phyloP scores from a whole-genome alignment of 768 basidiomycete genomes.

The Pleurotus giganteus region DNA sequence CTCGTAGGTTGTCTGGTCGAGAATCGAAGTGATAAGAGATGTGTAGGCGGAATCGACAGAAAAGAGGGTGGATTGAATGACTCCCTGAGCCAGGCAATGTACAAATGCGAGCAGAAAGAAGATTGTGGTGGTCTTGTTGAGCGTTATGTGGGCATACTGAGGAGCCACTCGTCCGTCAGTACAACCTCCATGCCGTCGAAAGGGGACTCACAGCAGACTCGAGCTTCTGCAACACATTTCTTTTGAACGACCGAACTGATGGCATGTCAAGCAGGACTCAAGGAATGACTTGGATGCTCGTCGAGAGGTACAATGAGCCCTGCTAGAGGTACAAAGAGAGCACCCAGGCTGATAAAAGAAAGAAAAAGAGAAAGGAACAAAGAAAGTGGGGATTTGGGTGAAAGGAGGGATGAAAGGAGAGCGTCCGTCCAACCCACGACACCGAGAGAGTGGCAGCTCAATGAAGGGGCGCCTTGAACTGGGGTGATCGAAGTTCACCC shows the following conservation, averaged over 20 bases:
- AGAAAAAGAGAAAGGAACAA: conserved; percentile 1
- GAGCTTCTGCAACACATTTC: not conserved
- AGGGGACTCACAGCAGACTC: not conserved
- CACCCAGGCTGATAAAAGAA: conserved; percentile 2
- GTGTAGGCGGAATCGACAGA: conserved; percentile 41
- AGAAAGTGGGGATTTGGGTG: not conserved
- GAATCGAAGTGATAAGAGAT: conserved; percentile 28
- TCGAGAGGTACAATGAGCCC: too few species aligned
- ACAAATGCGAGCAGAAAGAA: conserved; percentile 53
- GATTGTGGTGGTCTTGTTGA: conserved; percentile 35
- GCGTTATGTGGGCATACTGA: conserved; percentile 37
- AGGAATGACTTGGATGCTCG: not conserved
- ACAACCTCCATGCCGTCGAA: not conserved
- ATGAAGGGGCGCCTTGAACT: too few species aligned
- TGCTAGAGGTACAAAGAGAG: not conserved
- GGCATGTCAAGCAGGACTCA: not conserved
- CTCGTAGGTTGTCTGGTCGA: conserved; percentile 24
- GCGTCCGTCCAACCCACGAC: too few species aligned
- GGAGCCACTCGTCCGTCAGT: not conserved
- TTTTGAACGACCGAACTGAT: not conserved
- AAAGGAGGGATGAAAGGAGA: not conserved
- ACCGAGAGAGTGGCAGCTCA: too few species aligned
- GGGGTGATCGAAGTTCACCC: too few species aligned
- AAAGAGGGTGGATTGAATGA: conserved; percentile 48
- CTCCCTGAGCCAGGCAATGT: conserved; percentile 51